Evolutionary conservation across 768 basidiomycete genomes (phyloP).

Genomic region (Mycena albidolilacea): DNA sequence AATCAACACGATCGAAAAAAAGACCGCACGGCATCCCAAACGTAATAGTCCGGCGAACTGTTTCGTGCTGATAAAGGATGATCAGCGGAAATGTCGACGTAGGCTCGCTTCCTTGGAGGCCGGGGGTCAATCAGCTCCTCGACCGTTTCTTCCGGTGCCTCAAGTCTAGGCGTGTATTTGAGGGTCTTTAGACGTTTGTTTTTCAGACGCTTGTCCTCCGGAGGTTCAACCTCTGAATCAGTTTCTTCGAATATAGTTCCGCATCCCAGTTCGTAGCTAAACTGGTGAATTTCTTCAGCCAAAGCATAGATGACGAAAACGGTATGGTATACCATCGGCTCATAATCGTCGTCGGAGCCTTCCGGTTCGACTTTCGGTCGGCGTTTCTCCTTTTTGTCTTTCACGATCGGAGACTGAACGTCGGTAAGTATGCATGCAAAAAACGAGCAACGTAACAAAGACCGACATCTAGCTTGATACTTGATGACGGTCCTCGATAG

Average conservation of each 20-base stretch:
- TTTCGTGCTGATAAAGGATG: background rate
- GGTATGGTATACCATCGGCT: too few species aligned
- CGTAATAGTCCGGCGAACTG: background rate
- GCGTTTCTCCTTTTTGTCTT: background rate
- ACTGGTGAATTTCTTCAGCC: too few species aligned
- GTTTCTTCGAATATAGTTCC: too few species aligned
- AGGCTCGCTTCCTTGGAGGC: slow-evolving; percentile 12
- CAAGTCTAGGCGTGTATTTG: background rate
- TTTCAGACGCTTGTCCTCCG: too few species aligned
- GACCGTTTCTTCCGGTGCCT: background rate
- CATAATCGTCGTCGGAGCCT: too few species aligned
- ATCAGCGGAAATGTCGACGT: slow-evolving; percentile 13
- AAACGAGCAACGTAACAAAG: background rate
- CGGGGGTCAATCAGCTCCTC: background rate
- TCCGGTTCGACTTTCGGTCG: background rate
- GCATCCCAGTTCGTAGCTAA: too few species aligned
- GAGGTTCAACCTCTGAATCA: too few species aligned
- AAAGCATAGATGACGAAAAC: too few species aligned
- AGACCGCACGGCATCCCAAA: slow-evolving; percentile 32
- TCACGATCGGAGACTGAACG: background rate
- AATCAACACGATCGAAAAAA: background rate
- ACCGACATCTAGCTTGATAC: slow-evolving; percentile 9
- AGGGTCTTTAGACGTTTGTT: too few species aligned
- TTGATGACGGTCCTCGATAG: background rate
- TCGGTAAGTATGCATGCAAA: background rate